These are phyloP conservation scores for Citrullus mucosospermus DNA, from an alignment of 306 rosid genomes.

Conservation along the genomic window DNA sequence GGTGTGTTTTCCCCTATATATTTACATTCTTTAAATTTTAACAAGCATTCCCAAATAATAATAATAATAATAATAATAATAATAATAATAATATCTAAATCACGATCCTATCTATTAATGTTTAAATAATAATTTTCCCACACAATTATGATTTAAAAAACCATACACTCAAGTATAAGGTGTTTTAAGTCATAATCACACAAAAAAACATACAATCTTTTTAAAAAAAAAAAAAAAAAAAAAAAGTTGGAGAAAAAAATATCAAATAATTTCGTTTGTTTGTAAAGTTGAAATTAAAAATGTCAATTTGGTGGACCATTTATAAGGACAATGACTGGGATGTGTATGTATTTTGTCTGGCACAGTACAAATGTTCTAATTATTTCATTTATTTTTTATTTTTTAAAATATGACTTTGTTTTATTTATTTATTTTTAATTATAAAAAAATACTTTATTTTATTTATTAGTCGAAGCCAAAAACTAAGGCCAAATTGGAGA, in stretches of 20 bases:
- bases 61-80: too few species aligned
- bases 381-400: not conserved
- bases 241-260: not conserved
- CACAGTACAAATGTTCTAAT: not conserved
- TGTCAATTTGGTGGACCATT: not conserved
- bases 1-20: too few species aligned
- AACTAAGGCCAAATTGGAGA: not conserved
- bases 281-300: not conserved
- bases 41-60: too few species aligned
- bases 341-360: not conserved
- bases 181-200: not conserved
- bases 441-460: not conserved
- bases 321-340: not conserved
- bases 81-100: not conserved
- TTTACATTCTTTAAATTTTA: too few species aligned
- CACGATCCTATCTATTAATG: not conserved
- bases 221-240: not conserved
- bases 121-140: not conserved
- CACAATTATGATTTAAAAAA: not conserved
- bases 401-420: too few species aligned
- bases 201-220: not conserved
- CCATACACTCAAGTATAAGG: not conserved
- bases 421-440: too few species aligned
- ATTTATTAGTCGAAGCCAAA: not conserved
- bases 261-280: not conserved